Base-by-base conservation (phyloP, 768 basidiomycete genomes). In the Russula olivacea region DNA sequence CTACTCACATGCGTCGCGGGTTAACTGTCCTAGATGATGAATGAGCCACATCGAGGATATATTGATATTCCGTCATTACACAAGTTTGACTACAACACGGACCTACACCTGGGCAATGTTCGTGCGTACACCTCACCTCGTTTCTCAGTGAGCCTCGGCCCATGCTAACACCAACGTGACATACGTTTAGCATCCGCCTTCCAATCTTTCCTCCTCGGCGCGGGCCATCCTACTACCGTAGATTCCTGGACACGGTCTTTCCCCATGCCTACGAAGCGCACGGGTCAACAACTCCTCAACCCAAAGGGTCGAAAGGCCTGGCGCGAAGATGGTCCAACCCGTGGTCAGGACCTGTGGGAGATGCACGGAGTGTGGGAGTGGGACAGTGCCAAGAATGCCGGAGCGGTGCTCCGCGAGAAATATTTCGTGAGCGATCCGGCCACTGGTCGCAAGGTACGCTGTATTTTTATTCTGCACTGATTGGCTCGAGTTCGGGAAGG, bases 31-130 rank as follows among this genome's bases (percentile, higher is more conserved):
- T 66, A 95, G 92, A 83, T 93, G 72, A 86, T 96, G 81, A 97
- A 98, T 68, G 94, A 97, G 74, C 94, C 94, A 0, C 94, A 99
- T 75, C 80, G 87, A 69, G 97, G 96, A 47, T 98, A 96, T 73
- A 86, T 96, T 63, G 83, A 88, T 58, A 76, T 97, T 6, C 79
- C 82, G 28, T 91, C 92, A 1, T 78, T 97, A 50, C 87, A 97
- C 68, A 77, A 79, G 11, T 98, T 92, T 75, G 88, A 98, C 74
- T 97, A 97, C 72, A 97, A 93, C 64, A 94, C 93, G 2, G 94
- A 98, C 70, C 83, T 99, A 15, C 95, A 97, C 69, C 80, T 98
- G 41, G 81, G 85, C 3, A 77, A 85, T 68, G 80, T 89, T 66
- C 88, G 91, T 87, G 72, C 78, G 88, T 83, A 49, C 8, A 15